Percentiles rank a stretch among this genome's conserved stretches.
These are phyloP conservation scores for Fraxinus excelsior DNA, from an alignment of 257 asterid species.

Conservation along the genomic window DNA sequence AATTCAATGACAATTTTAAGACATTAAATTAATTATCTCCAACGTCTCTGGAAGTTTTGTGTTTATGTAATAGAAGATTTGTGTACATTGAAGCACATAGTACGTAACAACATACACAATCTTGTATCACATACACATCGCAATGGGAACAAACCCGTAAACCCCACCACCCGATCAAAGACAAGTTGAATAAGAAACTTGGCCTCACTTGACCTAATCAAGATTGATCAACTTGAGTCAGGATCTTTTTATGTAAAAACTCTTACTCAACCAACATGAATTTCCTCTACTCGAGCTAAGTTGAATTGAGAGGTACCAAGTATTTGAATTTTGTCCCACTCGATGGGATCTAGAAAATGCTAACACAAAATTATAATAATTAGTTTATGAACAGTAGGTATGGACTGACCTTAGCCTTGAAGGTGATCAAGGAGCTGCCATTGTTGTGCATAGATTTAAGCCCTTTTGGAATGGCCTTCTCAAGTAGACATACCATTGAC, in stretches of 20 bases:
- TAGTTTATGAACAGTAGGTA: background rate
- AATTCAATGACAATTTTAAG: no score
- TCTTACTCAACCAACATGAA: background rate
- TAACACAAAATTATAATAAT: background rate
- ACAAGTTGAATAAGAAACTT: background rate
- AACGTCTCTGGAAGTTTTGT: no score
- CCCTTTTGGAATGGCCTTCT: constrained; percentile 52
- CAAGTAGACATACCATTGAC: constrained; percentile 83
- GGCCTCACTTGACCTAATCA: background rate
- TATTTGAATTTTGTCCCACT: background rate
- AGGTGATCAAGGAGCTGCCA: constrained; percentile 77
- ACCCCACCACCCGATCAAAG: background rate
- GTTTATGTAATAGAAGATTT: no score
- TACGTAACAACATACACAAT: no score
- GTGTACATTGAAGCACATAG: no score
- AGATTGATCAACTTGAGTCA: background rate
- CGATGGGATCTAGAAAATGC: background rate
- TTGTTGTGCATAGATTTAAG: constrained; percentile 64
- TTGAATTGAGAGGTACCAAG: background rate
- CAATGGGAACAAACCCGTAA: background rate
- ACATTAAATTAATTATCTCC: no score
- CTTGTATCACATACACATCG: no score
- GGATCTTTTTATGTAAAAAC: background rate
- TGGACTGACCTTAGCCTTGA: constrained; percentile 63
- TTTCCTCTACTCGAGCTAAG: background rate